phyloP scores from a whole-genome alignment of 1,139 yeast species.

The Entelexis sorbosivorans region DNA sequence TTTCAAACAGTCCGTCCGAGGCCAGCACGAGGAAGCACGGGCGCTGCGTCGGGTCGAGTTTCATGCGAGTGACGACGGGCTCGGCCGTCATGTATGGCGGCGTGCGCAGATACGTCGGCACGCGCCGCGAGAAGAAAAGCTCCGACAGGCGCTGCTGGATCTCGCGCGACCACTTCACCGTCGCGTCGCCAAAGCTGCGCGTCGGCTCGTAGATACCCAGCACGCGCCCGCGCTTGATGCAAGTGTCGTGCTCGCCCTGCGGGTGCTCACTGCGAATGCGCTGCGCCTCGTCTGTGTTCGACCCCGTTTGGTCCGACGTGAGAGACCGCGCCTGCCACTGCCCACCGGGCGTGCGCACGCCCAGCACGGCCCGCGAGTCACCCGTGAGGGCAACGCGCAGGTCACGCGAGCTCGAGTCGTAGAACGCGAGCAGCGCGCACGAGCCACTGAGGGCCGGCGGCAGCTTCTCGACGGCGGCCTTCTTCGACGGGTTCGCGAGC shows the following conservation, averaged over 20 bases:
- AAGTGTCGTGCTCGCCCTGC: conserved; percentile 54
- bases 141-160: conserved; percentile 65
- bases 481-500: conserved; percentile 46
- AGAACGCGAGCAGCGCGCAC: conserved; percentile 79
- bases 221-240: conserved; percentile 71
- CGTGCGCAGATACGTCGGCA: conserved; percentile 66
- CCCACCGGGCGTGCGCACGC: conserved; percentile 51
- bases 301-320: conserved; percentile 89
- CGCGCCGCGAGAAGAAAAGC: conserved; percentile 71
- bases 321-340: conserved; percentile 82
- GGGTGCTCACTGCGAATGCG: conserved; percentile 85
- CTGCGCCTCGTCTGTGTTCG: conserved; percentile 76
- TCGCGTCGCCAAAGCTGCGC: conserved; percentile 93
- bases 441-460: conserved; percentile 95
- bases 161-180: conserved; percentile 71
- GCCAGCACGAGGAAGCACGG: conserved; percentile 88
- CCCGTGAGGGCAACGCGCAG: conserved; percentile 93
- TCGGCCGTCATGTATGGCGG: conserved; percentile 98
- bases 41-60: conserved; percentile 49
- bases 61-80: conserved; percentile 81
- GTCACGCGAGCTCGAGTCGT: conserved; percentile 60
- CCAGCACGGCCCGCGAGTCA: conserved; percentile 85
- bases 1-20: conserved; percentile 86
- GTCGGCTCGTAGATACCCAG: conserved; percentile 84
- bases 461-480: conserved; percentile 59